Conservation (phyloP, 331 rosid species). For the Erythrophleum ivorense region DNA sequence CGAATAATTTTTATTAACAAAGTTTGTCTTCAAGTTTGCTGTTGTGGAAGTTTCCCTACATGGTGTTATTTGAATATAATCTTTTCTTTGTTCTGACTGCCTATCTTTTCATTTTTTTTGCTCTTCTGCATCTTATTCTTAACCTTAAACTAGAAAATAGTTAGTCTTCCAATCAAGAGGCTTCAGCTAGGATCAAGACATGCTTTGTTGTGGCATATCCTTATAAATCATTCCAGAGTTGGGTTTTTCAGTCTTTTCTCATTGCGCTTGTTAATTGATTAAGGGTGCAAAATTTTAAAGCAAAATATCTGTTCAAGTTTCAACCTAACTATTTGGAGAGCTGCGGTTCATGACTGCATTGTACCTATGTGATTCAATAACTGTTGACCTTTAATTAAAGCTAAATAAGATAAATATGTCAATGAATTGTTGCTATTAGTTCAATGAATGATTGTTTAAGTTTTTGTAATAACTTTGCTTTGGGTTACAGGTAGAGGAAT, state of each 20-base stretch:
- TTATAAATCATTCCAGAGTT: constrained; percentile 30
- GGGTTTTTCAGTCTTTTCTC: constrained; percentile 4
- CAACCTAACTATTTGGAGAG: constrained; percentile 3
- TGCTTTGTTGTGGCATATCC: constrained; percentile 5
- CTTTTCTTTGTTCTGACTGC: constrained; percentile 12
- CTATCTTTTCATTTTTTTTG: constrained; percentile 22
- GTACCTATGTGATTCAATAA: constrained; percentile 10
- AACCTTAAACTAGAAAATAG: constrained; percentile 29
- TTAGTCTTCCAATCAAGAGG: neutral
- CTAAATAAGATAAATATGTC: constrained; percentile 10
- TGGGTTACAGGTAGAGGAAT: constrained; percentile 76
- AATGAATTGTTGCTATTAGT: constrained; percentile 18
- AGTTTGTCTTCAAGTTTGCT: constrained; percentile 23
- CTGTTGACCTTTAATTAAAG: constrained; percentile 26
- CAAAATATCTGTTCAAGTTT: neutral
- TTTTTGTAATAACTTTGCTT: constrained; percentile 24
- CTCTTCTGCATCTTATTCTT: constrained; percentile 9
- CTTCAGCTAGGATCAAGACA: neutral
- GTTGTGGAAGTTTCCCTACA: constrained; percentile 30
- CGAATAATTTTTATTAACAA: constrained; percentile 19
- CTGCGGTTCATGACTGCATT: constrained; percentile 6
- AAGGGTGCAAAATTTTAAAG: constrained; percentile 11
- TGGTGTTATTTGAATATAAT: constrained; percentile 25
- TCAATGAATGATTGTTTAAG: constrained; percentile 1
- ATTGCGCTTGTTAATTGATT: constrained; percentile 33